Base-by-base conservation (phyloP, 139 green algal species). In the Closterium sp. region DNA sequence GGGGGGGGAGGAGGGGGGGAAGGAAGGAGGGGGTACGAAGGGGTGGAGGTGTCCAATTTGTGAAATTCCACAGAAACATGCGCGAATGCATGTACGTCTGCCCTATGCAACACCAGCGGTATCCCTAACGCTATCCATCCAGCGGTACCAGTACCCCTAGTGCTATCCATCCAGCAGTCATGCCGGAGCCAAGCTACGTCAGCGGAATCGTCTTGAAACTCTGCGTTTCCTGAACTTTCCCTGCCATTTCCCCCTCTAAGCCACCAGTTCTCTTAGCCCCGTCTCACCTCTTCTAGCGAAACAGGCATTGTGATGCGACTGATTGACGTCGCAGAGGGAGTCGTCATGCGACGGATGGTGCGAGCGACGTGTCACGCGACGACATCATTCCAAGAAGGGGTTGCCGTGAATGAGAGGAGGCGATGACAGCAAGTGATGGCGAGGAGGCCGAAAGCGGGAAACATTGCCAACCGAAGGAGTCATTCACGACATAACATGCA, bases 231-330 rank as follows among this genome's bases (percentile, higher is more conserved):
- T n/a, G n/a, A n/a, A n/a, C n/a, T n/a, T n/a, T n/a, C n/a, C n/a
- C n/a, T n/a, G 43, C 43, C 43, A 16, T 69, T 16, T 69, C 43
- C 43, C 43, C 43, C n/a, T n/a, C n/a, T n/a, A n/a, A n/a, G n/a
- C n/a, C n/a, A n/a, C n/a, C n/a, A n/a, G n/a, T n/a, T 69, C 43
- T 16, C 12, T 16, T 69, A 12, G 43, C 43, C 43, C 43, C 43
- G 43, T 69, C 43, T 69, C 81, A 86, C 81, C 81, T 86, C 81
- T 86, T 86, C 81, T 33, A 86, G 81, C n/a, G 81, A 86, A 86
- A 86, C 81, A 32, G 81, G 81, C 81, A 86, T 86, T 12, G 81
- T 86, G 81, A 86, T 86, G 21, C 81, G 81, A 33, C 81, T 86
- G 81, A n/a, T n/a, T n/a, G n/a, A n/a, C 43, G 43, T 69, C 23